phyloP scores from a whole-genome alignment of 345 rosid species.

The Geranium brycei region DNA sequence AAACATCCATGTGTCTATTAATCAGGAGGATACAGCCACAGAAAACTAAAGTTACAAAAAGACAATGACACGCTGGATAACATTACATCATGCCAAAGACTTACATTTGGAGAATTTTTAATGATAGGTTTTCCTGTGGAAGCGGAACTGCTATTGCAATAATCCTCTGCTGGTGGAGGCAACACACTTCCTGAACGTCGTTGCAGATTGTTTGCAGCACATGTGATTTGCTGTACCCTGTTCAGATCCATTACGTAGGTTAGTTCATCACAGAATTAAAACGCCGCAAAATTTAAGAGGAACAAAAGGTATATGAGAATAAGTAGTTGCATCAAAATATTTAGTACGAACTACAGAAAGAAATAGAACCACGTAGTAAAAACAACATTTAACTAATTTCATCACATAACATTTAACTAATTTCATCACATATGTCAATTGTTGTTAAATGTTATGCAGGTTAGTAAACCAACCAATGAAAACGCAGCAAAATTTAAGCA shows the following conservation, averaged over 20 bases:
- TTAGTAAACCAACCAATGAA: neutral
- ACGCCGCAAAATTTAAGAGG: neutral
- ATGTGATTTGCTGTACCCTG: slow-evolving; percentile 70
- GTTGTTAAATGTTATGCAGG: neutral
- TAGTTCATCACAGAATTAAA: slow-evolving; percentile 12
- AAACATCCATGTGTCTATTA: neutral
- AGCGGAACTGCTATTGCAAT: slow-evolving; percentile 21
- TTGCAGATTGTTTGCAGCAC: slow-evolving; percentile 34
- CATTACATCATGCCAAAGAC: slow-evolving; percentile 8
- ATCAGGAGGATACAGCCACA: neutral
- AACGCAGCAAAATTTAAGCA: no score
- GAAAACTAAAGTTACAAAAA: neutral
- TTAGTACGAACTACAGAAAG: no score
- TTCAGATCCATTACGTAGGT: slow-evolving; percentile 13
- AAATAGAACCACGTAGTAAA: no score
- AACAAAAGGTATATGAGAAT: neutral
- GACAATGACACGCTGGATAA: slow-evolving; percentile 1
- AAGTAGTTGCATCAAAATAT: no score
- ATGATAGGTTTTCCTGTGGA: slow-evolving; percentile 40
- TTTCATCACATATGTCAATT: no score
- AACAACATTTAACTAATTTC: no score
- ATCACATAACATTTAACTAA: no score
- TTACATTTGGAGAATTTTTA: slow-evolving; percentile 46
- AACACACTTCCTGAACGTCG: slow-evolving; percentile 54
- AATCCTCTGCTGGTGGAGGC: slow-evolving; percentile 64